These are phyloP conservation scores for Phaeosphaeriaceae sp. DNA, from an alignment of 2,329 filamentous ascomycete genomes.

Conservation along the genomic window DNA sequence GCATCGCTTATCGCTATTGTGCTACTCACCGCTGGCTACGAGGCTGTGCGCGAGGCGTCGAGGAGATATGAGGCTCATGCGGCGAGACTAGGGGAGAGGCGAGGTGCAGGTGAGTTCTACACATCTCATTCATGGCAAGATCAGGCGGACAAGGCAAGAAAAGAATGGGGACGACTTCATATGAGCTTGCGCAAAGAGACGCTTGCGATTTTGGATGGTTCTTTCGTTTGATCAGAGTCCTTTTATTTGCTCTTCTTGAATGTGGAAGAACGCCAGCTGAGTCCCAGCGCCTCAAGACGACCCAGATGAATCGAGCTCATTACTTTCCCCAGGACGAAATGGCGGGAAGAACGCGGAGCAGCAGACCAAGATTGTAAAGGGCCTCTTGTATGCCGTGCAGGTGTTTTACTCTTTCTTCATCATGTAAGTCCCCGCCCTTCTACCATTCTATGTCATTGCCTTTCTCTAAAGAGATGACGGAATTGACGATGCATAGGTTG, in stretches of 20 bases:
- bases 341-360: conserved; percentile 65
- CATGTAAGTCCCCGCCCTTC: conserved; percentile 91
- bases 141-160: background rate
- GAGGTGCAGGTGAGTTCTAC: conserved; percentile 42
- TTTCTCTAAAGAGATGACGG: background rate
- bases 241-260: background rate
- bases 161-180: background rate
- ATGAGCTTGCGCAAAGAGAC: no score
- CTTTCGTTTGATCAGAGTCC: no score
- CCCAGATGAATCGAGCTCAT: conserved; percentile 67
- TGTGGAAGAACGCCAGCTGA: conserved; percentile 33
- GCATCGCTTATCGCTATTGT: conserved; percentile 84
- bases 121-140: background rate
- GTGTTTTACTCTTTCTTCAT: conserved; percentile 99
- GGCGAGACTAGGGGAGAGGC: conserved; percentile 28
- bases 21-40: conserved; percentile 88
- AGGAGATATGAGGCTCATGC: conserved; percentile 73
- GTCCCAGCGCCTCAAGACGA: conserved; percentile 32
- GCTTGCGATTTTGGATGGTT: no score
- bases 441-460: no score
- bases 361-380: conserved; percentile 79
- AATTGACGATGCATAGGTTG: conserved; percentile 67
- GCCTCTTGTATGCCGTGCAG: conserved; percentile 84
- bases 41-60: conserved; percentile 79
- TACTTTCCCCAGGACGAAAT: conserved; percentile 74